Percentiles rank a stretch among this genome's conserved stretches.
Conservation (phyloP, 768 basidiomycete species). For the Boletus vermiculosoides region DNA sequence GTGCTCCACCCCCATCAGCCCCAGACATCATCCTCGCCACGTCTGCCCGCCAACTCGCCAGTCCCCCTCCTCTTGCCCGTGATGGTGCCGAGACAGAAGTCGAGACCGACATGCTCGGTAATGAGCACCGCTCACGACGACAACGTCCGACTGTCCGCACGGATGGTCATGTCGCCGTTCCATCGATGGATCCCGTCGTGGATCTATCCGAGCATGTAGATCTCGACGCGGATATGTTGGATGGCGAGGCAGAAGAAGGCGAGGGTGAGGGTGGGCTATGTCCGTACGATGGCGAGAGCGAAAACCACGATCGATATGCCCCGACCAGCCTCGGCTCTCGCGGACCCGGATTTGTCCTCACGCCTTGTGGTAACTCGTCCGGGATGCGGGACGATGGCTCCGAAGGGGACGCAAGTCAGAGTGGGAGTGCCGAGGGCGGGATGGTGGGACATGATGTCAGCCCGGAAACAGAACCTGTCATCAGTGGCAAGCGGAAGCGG, state of each 20-base stretch:
- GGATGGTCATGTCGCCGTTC: conserved; percentile 19
- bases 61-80: conserved; percentile 22
- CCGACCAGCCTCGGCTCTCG: conserved; percentile 5
- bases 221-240: conserved; percentile 31
- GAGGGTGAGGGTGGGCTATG: neutral
- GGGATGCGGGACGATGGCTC: conserved; percentile 18
- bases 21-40: neutral
- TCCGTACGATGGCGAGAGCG: conserved; percentile 9
- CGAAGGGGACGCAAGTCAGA: conserved; percentile 20
- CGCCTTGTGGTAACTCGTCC: conserved; percentile 14
- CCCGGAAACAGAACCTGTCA: conserved; percentile 6
- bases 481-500: conserved; percentile 28
- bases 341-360: conserved; percentile 20
- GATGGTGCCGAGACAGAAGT: conserved; percentile 37
- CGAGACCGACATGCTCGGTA: conserved; percentile 24
- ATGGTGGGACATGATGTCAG: conserved; percentile 2
- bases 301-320: conserved; percentile 4
- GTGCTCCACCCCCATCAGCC: neutral
- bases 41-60: conserved; percentile 18
- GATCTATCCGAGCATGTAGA: conserved; percentile 15
- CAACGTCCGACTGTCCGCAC: conserved; percentile 29
- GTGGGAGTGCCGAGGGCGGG: conserved; percentile 18
- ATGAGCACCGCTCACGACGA: conserved; percentile 15
- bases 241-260: conserved; percentile 15
- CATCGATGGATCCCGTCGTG: conserved; percentile 7